These are phyloP conservation scores for Fistulifera pelliculosa DNA, from an alignment of 108 stramenopile species.

Conservation along the genomic window DNA sequence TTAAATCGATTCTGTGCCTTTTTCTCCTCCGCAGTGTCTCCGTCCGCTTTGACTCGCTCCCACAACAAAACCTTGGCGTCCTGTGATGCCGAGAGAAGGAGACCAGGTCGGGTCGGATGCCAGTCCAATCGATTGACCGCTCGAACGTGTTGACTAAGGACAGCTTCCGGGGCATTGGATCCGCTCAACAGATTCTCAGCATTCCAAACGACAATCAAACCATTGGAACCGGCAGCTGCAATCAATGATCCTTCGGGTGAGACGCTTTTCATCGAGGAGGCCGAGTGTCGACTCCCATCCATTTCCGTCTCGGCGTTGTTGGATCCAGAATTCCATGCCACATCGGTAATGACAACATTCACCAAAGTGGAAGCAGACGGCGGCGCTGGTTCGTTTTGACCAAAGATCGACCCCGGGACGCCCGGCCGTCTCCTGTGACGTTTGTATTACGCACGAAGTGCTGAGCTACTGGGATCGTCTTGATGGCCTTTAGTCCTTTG, in stretches of 20 bases:
- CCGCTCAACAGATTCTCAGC: constrained; percentile 30
- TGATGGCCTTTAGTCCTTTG: constrained; percentile 32
- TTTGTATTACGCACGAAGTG: constrained; percentile 4
- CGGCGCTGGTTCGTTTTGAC: background rate
- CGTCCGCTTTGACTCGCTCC: constrained; percentile 29
- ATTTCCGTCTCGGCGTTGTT: constrained; percentile 5
- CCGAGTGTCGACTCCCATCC: background rate
- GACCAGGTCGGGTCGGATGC: constrained; percentile 58
- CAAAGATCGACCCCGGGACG: background rate
- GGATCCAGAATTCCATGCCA: constrained; percentile 70
- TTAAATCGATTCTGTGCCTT: constrained; percentile 12
- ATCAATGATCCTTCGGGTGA: constrained; percentile 37
- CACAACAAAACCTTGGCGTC: constrained; percentile 54
- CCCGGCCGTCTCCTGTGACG: background rate
- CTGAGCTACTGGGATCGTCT: constrained; percentile 53
- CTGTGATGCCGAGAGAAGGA: constrained; percentile 63
- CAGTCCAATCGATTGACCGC: constrained; percentile 75
- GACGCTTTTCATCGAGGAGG: background rate
- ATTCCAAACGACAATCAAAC: constrained; percentile 68
- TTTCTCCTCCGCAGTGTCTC: background rate
- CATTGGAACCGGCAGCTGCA: constrained; percentile 78
- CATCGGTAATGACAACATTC: constrained; percentile 58
- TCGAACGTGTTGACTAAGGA: constrained; percentile 59
- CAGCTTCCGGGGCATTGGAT: constrained; percentile 52
- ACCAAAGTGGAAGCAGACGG: background rate